Base-by-base conservation (phyloP, 805 yeast species). In the Candida adriatica region DNA sequence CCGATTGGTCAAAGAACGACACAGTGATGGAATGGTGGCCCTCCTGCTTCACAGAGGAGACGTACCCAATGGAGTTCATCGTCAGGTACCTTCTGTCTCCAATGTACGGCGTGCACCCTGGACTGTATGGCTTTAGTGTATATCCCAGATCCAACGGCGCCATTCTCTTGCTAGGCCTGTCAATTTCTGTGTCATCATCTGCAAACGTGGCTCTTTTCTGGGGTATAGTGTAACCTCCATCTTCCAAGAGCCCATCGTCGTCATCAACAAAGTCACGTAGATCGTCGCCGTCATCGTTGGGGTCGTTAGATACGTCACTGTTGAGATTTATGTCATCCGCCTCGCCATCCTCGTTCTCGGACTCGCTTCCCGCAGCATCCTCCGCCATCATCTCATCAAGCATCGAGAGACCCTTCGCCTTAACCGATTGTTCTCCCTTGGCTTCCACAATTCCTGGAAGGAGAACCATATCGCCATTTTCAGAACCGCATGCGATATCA, bases 51-150 rank as follows among this genome's bases (percentile, higher is more conserved):
- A 84, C 92, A 1, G 86, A 66, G 74, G 94, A 82, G 0, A 78
- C 80, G 51, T 84, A 83, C 0, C 96, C 98, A 18, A 76, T 61
- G 8, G 79, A 64, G 45, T 84, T 84, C 68, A 88, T 84, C 14
- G 86, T 75, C 24, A 90, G 58, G 47, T 86, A 88, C 33, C 95
- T 66, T 55, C 90, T 71, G 31, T 75, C 72, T 4, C 61, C 64
- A 31, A 61, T 59, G 19, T 88, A 87, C 0, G 95, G 95, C 0
- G 97, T 90, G 6, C 81, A 73, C 2, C 97, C 97, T 1, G 85
- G 82, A 4, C 94, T 85, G 45, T 76, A 80, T 1, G 96, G 88
- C 27, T 59, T 62, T 18, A 75, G 47, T 7, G 59, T 61, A 29
- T 59, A 61, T 24, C 31, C 38, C 8, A 26, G 18, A 11, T 30